A percentile compares a stretch with the other conserved stretches of the same genome.
Evolutionary conservation across 768 basidiomycete species (phyloP).

Genomic region (Phaeotremella fagi): DNA sequence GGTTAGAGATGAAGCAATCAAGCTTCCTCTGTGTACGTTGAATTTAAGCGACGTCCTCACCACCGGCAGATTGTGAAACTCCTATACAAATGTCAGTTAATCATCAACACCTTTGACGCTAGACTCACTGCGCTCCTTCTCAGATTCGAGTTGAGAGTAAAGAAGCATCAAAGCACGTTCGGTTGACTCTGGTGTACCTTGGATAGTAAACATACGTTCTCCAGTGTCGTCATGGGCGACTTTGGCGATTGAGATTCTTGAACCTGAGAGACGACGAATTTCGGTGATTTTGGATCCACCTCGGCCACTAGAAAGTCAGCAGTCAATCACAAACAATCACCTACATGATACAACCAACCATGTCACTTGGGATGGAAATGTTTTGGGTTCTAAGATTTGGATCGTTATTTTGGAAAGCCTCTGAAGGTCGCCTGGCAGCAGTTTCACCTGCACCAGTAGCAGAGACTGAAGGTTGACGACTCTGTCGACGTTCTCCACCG

Average conservation of each 20-base stretch:
- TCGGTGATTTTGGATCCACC: constrained; percentile 98
- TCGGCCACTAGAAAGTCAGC: constrained; percentile 63
- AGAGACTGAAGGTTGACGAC: constrained; percentile 52
- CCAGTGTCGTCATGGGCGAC: constrained; percentile 98
- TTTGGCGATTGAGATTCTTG: constrained; percentile 97
- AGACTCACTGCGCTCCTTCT: constrained; percentile 73
- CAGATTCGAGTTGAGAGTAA: constrained; percentile 63
- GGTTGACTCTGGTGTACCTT: constrained; percentile 91
- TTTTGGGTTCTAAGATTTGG: constrained; percentile 94
- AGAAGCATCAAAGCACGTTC: constrained; percentile 96
- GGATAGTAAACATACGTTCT: constrained; percentile 97
- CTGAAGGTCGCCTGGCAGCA: constrained; percentile 46
- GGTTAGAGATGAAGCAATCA: not conserved
- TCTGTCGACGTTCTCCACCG: constrained; percentile 29
- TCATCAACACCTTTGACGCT: not conserved
- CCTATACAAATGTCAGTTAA: constrained; percentile 3
- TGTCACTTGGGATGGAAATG: constrained; percentile 98
- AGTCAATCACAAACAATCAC: constrained; percentile 8
- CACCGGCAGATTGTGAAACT: constrained; percentile 13
- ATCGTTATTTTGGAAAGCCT: constrained; percentile 31
- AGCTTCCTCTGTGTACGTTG: not conserved
- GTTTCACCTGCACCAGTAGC: constrained; percentile 52
- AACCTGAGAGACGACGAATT: constrained; percentile 94
- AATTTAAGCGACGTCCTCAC: constrained; percentile 11
- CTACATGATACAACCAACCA: constrained; percentile 66